phyloP scores from a whole-genome alignment of 2,329 filamentous ascomycete genomes.

The Botrytis aclada region DNA sequence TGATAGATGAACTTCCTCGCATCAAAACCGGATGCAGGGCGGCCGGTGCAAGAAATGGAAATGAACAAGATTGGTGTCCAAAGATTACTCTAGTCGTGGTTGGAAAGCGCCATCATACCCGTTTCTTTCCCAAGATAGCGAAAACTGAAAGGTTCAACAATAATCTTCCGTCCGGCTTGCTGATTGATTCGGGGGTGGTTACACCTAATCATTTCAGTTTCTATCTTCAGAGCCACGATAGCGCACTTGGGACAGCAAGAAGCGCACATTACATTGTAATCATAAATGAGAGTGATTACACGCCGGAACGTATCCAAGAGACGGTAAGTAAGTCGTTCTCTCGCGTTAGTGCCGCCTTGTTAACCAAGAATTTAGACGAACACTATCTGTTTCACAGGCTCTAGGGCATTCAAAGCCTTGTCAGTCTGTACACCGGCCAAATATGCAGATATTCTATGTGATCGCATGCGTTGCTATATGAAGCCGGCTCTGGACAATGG shows the following conservation, averaged over 20 bases:
- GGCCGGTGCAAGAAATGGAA: background rate
- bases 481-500: conserved; percentile 28
- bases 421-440: conserved; percentile 83
- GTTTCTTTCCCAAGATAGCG: background rate
- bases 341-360: too few species aligned
- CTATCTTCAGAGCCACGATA: conserved; percentile 11
- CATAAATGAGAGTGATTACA: conserved; percentile 60
- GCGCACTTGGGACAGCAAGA: background rate
- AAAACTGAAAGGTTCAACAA: background rate
- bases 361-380: conserved; percentile 57
- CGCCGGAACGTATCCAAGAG: background rate
- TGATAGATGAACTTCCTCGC: conserved; percentile 32
- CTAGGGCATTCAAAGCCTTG: conserved; percentile 79
- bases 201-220: conserved; percentile 1
- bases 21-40: conserved; percentile 28
- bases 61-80: background rate
- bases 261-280: conserved; percentile 45
- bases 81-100: background rate
- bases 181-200: background rate
- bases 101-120: conserved; percentile 2
- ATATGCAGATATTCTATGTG: conserved; percentile 82
- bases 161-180: background rate
- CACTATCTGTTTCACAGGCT: conserved; percentile 75
- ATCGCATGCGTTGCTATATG: conserved; percentile 69
- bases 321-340: conserved; percentile 42